Conservation (phyloP, 768 basidiomycete species). For the Amanita jacksonii region DNA sequence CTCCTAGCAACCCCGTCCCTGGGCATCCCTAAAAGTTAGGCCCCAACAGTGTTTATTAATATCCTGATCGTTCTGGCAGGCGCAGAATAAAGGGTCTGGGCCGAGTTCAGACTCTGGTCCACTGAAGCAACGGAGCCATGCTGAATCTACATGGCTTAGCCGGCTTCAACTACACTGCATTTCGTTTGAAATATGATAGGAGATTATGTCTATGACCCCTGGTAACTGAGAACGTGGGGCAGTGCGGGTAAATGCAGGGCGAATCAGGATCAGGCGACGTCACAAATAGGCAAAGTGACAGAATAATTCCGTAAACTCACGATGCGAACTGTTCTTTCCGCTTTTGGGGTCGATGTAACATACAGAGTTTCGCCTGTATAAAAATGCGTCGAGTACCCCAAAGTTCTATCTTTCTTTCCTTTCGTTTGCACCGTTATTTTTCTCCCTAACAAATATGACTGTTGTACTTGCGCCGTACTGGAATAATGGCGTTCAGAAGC, state of each 20-base stretch:
- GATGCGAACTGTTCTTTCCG: not conserved
- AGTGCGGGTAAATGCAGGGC: not conserved
- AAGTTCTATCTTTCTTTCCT: constrained; percentile 6
- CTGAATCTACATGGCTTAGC: too few relatives aligned
- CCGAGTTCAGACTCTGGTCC: too few relatives aligned
- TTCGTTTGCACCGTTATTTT: not conserved
- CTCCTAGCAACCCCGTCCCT: too few relatives aligned
- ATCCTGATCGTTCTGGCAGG: too few relatives aligned
- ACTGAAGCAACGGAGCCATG: too few relatives aligned
- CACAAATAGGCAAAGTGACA: not conserved
- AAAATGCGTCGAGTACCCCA: constrained; percentile 2
- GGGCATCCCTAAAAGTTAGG: too few relatives aligned
- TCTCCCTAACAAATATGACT: constrained; percentile 30
- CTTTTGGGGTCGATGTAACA: constrained; percentile 3
- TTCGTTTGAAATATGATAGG: too few relatives aligned
- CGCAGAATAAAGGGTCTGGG: too few relatives aligned
- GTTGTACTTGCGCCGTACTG: constrained; percentile 64
- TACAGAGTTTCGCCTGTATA: not conserved
- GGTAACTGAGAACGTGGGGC: too few relatives aligned
- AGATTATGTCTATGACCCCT: too few relatives aligned
- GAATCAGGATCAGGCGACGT: not conserved
- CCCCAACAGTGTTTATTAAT: too few relatives aligned
- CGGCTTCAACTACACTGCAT: too few relatives aligned
- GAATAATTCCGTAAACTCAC: not conserved
- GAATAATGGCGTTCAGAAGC: constrained; percentile 60